Conservation (phyloP, 495 filamentous ascomycete genomes). For the Halenospora varia region DNA sequence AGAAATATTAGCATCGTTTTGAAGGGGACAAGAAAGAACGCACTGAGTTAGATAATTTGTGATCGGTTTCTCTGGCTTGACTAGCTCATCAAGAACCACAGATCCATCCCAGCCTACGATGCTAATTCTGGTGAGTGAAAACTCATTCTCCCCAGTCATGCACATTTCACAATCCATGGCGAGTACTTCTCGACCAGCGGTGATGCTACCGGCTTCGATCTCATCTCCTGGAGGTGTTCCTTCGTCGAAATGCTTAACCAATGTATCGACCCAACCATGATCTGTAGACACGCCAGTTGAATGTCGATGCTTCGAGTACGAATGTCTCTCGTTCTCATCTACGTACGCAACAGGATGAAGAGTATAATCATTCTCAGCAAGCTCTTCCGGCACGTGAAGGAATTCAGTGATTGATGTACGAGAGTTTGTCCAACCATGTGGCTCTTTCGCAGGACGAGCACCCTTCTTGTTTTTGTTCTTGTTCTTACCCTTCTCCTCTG, state of each 20-base stretch:
- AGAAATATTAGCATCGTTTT: conserved; percentile 3
- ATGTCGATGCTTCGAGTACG: conserved; percentile 41
- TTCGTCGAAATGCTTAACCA: conserved; percentile 61
- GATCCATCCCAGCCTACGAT: conserved; percentile 81
- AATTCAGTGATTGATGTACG: conserved; percentile 77
- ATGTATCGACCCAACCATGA: conserved; percentile 81
- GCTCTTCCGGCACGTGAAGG: conserved; percentile 62
- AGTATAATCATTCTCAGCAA: conserved; percentile 77
- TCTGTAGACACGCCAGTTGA: conserved; percentile 31
- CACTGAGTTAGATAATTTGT: conserved; percentile 84
- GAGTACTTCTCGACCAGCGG: conserved; percentile 74
- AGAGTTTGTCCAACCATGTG: conserved; percentile 58
- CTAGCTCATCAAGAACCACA: conserved; percentile 79
- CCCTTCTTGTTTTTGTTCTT: conserved; percentile 45
- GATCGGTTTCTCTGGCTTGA: conserved; percentile 82
- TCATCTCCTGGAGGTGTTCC: conserved; percentile 61
- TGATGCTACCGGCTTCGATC: conserved; percentile 76
- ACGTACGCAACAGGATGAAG: conserved; percentile 68
- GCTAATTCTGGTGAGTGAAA: conserved; percentile 83
- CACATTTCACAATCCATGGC: conserved; percentile 98
- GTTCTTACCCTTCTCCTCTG: conserved; percentile 47
- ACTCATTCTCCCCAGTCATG: conserved; percentile 66
- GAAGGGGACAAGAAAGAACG: neutral
- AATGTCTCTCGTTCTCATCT: conserved; percentile 38
- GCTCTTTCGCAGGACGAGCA: conserved; percentile 49